These are phyloP conservation scores for Elsinoe necatrix DNA, from an alignment of 2,329 filamentous ascomycete species.

Conservation along the genomic window DNA sequence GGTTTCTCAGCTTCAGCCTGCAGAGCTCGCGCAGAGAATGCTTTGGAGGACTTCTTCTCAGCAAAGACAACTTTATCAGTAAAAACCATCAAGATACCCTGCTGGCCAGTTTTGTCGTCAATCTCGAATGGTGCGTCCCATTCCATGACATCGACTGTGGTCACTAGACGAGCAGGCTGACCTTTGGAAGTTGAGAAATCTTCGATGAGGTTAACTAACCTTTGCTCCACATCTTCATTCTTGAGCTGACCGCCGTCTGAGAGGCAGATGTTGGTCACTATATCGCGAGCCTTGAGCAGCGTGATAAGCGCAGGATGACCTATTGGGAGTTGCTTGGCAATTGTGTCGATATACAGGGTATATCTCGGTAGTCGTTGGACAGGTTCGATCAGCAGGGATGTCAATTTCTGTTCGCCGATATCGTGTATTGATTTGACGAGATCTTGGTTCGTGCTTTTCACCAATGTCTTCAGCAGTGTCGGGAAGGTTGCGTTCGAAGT, in stretches of 20 bases:
- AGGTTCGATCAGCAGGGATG: conserved; percentile 89
- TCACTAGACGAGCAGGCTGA: conserved; percentile 68
- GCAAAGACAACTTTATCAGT: conserved; percentile 71
- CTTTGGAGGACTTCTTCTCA: conserved; percentile 57
- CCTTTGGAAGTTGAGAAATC: conserved; percentile 22
- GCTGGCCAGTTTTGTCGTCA: conserved; percentile 37
- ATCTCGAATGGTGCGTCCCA: conserved; percentile 60
- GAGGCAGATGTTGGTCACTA: conserved; percentile 93
- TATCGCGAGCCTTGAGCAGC: conserved; percentile 81
- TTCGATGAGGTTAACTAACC: conserved; percentile 57
- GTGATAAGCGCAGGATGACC: conserved; percentile 74
- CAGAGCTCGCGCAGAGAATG: conserved; percentile 64
- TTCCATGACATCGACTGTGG: conserved; percentile 72
- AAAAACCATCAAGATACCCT: conserved; percentile 73
- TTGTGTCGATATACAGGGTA: conserved; percentile 92
- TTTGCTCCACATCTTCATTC: conserved; percentile 64
- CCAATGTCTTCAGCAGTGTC: conserved; percentile 66
- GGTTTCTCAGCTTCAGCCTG: conserved; percentile 79
- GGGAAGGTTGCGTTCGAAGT: conserved; percentile 81
- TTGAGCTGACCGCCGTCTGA: conserved; percentile 68
- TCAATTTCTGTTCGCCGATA: conserved; percentile 81
- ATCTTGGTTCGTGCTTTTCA: conserved; percentile 68
- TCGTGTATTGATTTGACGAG: conserved; percentile 73
- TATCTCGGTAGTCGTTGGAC: conserved; percentile 92
- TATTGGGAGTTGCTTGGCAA: conserved; percentile 74